phyloP scores from a whole-genome alignment of 768 basidiomycete genomes.

The Suillus alpinus region DNA sequence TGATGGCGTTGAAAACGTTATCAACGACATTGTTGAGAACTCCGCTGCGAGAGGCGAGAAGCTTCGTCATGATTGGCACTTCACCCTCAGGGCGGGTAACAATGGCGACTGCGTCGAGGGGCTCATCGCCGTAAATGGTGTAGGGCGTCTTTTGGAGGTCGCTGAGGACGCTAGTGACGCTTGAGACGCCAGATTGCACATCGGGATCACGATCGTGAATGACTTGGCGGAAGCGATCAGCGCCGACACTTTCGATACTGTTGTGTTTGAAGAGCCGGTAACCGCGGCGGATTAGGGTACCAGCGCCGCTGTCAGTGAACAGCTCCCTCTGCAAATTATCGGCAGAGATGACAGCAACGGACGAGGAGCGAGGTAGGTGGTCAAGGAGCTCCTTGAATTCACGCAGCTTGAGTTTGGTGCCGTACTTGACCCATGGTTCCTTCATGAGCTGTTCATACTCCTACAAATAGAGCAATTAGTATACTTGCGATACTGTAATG shows the following conservation, averaged over 20 bases:
- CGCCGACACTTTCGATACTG: slow-evolving; percentile 78
- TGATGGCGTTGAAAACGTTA: slow-evolving; percentile 96
- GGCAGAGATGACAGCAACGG: slow-evolving; percentile 96
- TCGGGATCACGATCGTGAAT: slow-evolving; percentile 96
- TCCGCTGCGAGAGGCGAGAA: slow-evolving; percentile 84
- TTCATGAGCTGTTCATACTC: slow-evolving; percentile 97
- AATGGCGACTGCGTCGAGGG: slow-evolving; percentile 91
- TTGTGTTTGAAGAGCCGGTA: slow-evolving; percentile 95
- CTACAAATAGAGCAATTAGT: slow-evolving; percentile 33
- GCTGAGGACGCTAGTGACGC: slow-evolving; percentile 77
- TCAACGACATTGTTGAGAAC: slow-evolving; percentile 93
- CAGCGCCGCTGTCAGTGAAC: slow-evolving; percentile 97
- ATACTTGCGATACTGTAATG: neutral
- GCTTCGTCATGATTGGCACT: slow-evolving; percentile 87
- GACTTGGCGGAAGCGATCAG: slow-evolving; percentile 92
- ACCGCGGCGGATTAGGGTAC: slow-evolving; percentile 95
- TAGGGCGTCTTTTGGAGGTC: slow-evolving; percentile 79
- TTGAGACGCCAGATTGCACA: slow-evolving; percentile 75
- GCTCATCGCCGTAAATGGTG: slow-evolving; percentile 98
- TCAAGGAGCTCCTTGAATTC: slow-evolving; percentile 99
- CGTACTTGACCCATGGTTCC: slow-evolving; percentile 98
- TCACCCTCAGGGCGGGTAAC: slow-evolving; percentile 90
- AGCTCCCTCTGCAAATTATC: slow-evolving; percentile 94
- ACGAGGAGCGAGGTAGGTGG: slow-evolving; percentile 95
- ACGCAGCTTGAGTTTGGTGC: slow-evolving; percentile 97